A percentile compares a stretch with the other conserved stretches of the same genome.
Evolutionary conservation across 495 filamentous ascomycete genomes (phyloP).

Genomic region (Podospora tetraspora): DNA sequence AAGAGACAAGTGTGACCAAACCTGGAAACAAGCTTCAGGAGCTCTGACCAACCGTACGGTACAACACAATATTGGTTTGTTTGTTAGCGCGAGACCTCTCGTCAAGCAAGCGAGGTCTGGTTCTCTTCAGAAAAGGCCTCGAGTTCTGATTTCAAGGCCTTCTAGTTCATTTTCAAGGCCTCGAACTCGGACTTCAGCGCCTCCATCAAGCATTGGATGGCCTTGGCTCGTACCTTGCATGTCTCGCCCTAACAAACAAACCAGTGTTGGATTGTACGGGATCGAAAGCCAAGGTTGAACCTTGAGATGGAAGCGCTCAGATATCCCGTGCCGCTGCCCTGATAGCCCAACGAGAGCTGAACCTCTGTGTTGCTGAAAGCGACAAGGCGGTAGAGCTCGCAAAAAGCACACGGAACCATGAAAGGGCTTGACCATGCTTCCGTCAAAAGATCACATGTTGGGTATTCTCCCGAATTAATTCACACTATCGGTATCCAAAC

Average conservation of each 20-base stretch:
- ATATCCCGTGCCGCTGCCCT: background rate
- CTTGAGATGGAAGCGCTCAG: background rate
- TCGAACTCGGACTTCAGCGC: too few relatives aligned
- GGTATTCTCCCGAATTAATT: background rate
- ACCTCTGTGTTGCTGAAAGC: background rate
- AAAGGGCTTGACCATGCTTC: background rate
- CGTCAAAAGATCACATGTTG: background rate
- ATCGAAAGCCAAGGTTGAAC: background rate
- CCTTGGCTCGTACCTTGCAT: too few relatives aligned
- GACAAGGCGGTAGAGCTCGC: background rate
- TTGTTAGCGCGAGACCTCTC: too few relatives aligned
- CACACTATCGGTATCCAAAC: constrained; percentile 2
- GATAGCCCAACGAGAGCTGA: background rate
- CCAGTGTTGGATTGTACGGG: too few relatives aligned
- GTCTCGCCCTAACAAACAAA: too few relatives aligned
- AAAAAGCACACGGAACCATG: background rate
- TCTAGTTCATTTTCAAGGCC: too few relatives aligned
- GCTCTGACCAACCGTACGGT: background rate
- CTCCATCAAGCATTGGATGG: too few relatives aligned
- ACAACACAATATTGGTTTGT: too few relatives aligned
- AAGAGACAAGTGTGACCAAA: background rate
- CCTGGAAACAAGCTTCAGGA: background rate
- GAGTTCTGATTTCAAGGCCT: too few relatives aligned
- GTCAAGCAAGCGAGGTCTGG: too few relatives aligned
- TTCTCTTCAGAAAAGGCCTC: too few relatives aligned